Percentiles rank a stretch among this genome's conserved stretches.
phyloP scores from a whole-genome alignment of 257 asterid species.

The Nicotiana undulata region DNA sequence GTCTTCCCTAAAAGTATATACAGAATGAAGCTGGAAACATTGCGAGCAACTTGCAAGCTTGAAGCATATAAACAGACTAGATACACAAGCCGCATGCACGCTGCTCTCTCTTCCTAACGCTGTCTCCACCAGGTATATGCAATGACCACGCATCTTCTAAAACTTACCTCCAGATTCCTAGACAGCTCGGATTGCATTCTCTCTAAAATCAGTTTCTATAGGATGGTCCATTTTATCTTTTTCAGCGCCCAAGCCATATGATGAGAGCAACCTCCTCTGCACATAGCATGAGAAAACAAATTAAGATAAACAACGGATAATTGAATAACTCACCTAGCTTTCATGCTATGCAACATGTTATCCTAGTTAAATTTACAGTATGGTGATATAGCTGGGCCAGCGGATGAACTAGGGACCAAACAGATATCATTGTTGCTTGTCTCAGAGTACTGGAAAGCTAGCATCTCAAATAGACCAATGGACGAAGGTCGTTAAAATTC shows the following conservation, averaged over 20 bases:
- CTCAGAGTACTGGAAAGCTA: no score
- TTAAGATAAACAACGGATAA: background rate
- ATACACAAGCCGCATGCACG: background rate
- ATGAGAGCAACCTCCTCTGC: conserved; percentile 55
- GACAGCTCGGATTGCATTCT: conserved; percentile 12
- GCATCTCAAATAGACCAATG: background rate
- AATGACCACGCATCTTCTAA: background rate
- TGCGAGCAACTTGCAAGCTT: background rate
- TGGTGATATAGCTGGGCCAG: background rate
- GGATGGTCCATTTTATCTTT: conserved; percentile 10
- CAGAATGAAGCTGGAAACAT: background rate
- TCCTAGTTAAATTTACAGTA: background rate
- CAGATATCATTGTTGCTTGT: no score
- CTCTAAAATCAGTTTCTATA: background rate
- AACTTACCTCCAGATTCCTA: background rate
- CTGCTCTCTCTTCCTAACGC: background rate
- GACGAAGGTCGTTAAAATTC: background rate
- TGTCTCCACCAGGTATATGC: background rate
- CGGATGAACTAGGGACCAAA: no score
- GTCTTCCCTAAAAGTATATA: background rate
- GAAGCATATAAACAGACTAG: background rate
- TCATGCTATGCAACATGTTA: background rate
- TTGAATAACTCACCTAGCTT: background rate
- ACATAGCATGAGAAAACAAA: conserved; percentile 14
- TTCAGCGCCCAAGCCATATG: conserved; percentile 18